Evolutionary conservation across 1,139 yeast species (phyloP).

Genomic region (Scheffersomyces segobiensis): DNA sequence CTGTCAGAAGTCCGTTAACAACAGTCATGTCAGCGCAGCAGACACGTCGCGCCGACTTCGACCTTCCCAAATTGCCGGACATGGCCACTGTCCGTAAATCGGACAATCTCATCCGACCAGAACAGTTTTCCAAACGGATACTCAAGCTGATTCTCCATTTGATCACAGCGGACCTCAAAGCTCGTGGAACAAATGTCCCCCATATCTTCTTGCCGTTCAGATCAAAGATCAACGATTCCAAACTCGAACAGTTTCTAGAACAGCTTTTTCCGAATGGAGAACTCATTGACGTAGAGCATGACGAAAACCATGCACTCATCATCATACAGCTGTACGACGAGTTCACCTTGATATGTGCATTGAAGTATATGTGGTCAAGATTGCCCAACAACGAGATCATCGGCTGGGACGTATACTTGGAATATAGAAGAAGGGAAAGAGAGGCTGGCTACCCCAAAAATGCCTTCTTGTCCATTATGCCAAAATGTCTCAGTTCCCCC

Average conservation of each 20-base stretch:
- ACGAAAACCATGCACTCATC: conserved; percentile 32
- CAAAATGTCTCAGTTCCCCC: conserved; percentile 77
- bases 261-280: conserved; percentile 56
- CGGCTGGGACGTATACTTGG: conserved; percentile 82
- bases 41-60: conserved; percentile 9
- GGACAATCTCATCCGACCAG: conserved; percentile 14
- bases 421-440: conserved; percentile 65
- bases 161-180: conserved; percentile 65
- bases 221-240: conserved; percentile 60
- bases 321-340: conserved; percentile 54
- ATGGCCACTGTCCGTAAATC: conserved; percentile 3
- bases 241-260: conserved; percentile 53
- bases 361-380: conserved; percentile 86
- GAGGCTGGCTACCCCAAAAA: conserved; percentile 65
- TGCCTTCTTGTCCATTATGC: conserved; percentile 80
- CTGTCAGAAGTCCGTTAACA: background rate
- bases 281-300: conserved; percentile 24
- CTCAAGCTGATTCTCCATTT: conserved; percentile 64
- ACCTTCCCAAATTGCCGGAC: conserved; percentile 18
- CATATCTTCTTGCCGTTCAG: conserved; percentile 70
- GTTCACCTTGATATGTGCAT: conserved; percentile 66
- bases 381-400: conserved; percentile 77
- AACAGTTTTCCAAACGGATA: conserved; percentile 63
- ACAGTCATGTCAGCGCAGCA: background rate
- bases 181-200: conserved; percentile 57